Percentiles rank a stretch among this genome's conserved stretches.
These are phyloP conservation scores for Choiromyces venosus DNA, from an alignment of 495 filamentous ascomycete genomes.

Conservation along the genomic window DNA sequence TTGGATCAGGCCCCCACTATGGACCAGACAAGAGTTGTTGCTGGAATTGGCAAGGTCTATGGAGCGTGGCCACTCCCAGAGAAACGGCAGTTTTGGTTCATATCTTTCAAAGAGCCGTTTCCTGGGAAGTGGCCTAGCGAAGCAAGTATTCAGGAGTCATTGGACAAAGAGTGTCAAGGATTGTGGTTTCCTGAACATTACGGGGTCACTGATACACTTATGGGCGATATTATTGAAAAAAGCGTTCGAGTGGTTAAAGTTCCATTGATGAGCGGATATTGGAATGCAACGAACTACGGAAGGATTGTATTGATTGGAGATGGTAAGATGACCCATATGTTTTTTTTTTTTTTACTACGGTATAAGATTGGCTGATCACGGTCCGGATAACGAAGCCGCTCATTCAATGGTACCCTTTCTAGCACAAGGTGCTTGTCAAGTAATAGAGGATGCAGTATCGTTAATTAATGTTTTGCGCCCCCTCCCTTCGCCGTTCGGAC, in stretches of 20 bases:
- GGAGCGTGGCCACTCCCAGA: conserved; percentile 11
- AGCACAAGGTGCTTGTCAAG: conserved; percentile 17
- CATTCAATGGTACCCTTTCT: conserved; percentile 8
- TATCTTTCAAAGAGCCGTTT: conserved; percentile 12
- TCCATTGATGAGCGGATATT: conserved; percentile 16
- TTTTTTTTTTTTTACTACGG: not conserved
- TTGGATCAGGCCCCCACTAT: conserved; percentile 8
- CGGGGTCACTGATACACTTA: not conserved
- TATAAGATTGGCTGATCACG: not conserved
- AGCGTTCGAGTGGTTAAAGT: conserved; percentile 10
- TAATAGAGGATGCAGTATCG: conserved; percentile 13
- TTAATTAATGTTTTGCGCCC: conserved; percentile 6
- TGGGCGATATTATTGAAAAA: conserved; percentile 11
- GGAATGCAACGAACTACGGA: conserved; percentile 10
- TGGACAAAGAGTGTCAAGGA: conserved; percentile 1
- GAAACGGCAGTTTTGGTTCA: conserved; percentile 13
- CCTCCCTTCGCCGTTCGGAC: not conserved
- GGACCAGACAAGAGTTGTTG: conserved; percentile 2
- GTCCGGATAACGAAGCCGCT: not conserved
- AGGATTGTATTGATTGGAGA: conserved; percentile 18
- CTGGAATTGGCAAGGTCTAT: not conserved
- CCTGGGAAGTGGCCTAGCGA: conserved; percentile 4
- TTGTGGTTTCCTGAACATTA: conserved; percentile 16
- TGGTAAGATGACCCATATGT: conserved; percentile 5
- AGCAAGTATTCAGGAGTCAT: conserved; percentile 9